A percentile compares a stretch with the other conserved stretches of the same genome.
Conservation (phyloP, 1,284 basidiomycete species). For the Amylostereum chailletii region DNA sequence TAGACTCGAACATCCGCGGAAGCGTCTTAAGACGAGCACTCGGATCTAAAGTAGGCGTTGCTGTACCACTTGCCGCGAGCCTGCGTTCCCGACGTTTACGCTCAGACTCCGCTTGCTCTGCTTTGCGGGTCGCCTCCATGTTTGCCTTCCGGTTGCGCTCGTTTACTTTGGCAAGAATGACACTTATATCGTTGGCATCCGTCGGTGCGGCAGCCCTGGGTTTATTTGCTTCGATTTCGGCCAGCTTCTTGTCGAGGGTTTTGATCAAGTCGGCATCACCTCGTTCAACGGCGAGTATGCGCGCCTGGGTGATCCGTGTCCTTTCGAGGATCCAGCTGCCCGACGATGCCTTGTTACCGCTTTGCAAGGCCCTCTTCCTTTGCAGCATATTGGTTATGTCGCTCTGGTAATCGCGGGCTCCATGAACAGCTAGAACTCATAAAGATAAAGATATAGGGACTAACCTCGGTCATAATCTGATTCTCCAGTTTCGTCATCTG, state of each 20-base stretch:
- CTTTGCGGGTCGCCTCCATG: constrained; percentile 66
- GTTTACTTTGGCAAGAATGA: constrained; percentile 72
- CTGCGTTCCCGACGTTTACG: constrained; percentile 59
- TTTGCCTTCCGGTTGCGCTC: constrained; percentile 84
- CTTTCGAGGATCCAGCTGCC: constrained; percentile 45
- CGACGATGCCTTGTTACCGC: constrained; percentile 30
- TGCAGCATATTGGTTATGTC: constrained; percentile 69
- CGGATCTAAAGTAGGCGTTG: constrained; percentile 43
- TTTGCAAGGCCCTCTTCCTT: constrained; percentile 49
- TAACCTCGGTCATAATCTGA: constrained; percentile 71
- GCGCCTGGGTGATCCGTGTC: constrained; percentile 54
- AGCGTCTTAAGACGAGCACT: constrained; percentile 55
- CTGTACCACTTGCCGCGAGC: constrained; percentile 35
- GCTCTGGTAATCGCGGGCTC: constrained; percentile 27
- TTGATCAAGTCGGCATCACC: constrained; percentile 56
- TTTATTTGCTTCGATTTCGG: constrained; percentile 32
- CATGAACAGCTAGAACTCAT: not conserved
- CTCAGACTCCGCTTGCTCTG: constrained; percentile 63
- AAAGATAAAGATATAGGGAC: constrained; percentile 10
- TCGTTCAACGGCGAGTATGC: constrained; percentile 62
- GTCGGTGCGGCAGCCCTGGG: constrained; percentile 17
- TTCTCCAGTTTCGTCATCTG: constrained; percentile 50
- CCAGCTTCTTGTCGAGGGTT: constrained; percentile 54
- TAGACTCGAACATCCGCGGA: constrained; percentile 23
- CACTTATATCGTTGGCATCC: constrained; percentile 33